Percentiles rank a stretch among this genome's conserved stretches.
Conservation (phyloP, 345 rosid genomes). For the Trapa incisa region DNA sequence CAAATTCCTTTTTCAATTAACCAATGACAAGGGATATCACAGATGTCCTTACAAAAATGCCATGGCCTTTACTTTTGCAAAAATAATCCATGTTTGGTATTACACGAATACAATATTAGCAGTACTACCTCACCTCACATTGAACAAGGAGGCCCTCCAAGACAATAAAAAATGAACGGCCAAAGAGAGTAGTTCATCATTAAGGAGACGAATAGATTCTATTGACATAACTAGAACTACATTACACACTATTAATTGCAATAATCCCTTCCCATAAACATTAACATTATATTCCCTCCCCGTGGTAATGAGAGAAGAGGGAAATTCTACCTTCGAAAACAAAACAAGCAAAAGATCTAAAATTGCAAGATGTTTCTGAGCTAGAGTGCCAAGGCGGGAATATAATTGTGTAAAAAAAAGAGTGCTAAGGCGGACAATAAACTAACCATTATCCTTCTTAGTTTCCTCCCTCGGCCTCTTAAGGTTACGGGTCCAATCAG, state of each 20-base stretch:
- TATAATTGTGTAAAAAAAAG: too few species aligned
- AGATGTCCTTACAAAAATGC: too few species aligned
- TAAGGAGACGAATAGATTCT: not conserved
- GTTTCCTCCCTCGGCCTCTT: slow-evolving; percentile 59
- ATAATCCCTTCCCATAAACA: not conserved
- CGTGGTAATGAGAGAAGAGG: not conserved
- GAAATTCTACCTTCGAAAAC: not conserved
- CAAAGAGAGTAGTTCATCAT: not conserved
- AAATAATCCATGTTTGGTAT: too few species aligned
- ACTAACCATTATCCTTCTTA: slow-evolving; percentile 31
- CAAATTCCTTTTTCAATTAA: too few species aligned
- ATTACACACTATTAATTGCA: not conserved
- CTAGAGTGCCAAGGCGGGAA: not conserved
- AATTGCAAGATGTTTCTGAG: not conserved
- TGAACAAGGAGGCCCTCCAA: slow-evolving; percentile 22
- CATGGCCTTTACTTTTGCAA: too few species aligned
- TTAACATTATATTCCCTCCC: not conserved
- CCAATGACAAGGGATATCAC: too few species aligned
- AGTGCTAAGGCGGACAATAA: not conserved
- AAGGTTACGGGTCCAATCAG: slow-evolving; percentile 56
- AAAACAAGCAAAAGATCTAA: not conserved
- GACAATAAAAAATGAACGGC: slow-evolving; percentile 10
- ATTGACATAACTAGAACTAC: not conserved
- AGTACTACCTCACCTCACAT: slow-evolving; percentile 16
- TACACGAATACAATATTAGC: too few species aligned